Base-by-base conservation (phyloP, 257 asterid species). In the Thymus mandschuricus region DNA sequence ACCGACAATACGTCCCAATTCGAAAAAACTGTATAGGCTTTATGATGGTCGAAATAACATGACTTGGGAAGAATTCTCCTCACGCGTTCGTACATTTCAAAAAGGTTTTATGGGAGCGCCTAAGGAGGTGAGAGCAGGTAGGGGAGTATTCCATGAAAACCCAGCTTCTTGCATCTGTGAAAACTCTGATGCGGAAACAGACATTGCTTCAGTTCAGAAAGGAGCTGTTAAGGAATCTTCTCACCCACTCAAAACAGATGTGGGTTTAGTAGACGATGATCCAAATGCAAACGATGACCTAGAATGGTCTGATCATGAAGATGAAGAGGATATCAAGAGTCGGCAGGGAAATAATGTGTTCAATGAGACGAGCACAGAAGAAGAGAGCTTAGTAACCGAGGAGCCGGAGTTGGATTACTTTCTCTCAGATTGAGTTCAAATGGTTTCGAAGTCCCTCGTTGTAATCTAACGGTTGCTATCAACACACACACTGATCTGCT, bases 51-150 rank as follows among this genome's bases (percentile, higher is more conserved):
- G 92, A 64, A 46, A 87, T 55, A 92, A 92, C 75, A 85, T 82
- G 89, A 88, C 97, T 15, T 89, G 89, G 85, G 94, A 85, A 69
- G 94, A 84, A 75, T 95, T 92, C 50, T 68, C 92, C 27, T 78
- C 92, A 2, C 80, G 63, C 50, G 86, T 81, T 31, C 85, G 82
- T 64, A 76, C 72, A 31, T 83, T 48, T 82, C 99, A 92, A 78
- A 87, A 79, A 64, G 96, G 97, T 67, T 95, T 92, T 73, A 90
- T 92, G 93, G 99, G 99, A 75, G 92, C 76, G 60, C 98, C 99
- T n/a, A 87, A 82, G 79, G 99, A 91, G 86, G 84, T 86, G 75
- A 87, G 94, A 77, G 87, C 97, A 0, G 99, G 99, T 46, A 87
- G 97, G 80, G 99, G 99, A 41, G 97, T 60, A 43, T 95, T 95